phyloP scores from a whole-genome alignment of 2,329 filamentous ascomycete species.

The Pseudocercospora crystallina region DNA sequence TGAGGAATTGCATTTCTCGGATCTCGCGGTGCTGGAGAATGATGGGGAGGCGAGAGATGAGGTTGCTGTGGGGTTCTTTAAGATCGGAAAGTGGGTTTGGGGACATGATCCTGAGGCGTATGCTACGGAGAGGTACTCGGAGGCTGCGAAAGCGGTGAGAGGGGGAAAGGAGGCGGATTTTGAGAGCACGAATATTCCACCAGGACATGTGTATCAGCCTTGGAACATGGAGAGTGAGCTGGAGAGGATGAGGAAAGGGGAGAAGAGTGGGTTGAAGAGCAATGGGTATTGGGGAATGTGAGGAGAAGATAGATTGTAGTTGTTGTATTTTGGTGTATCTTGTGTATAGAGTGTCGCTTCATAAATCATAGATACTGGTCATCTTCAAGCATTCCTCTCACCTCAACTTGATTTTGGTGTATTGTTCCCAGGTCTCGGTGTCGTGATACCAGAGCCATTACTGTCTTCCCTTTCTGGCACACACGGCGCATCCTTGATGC shows the following conservation, averaged over 20 bases:
- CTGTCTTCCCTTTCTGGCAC: too few relatives aligned
- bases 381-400: too few relatives aligned
- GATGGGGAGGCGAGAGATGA: background rate
- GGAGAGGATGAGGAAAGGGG: background rate
- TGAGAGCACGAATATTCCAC: constrained; percentile 6
- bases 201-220: background rate
- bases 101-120: constrained; percentile 8
- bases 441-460: too few relatives aligned
- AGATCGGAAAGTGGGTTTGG: constrained; percentile 9
- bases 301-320: too few relatives aligned
- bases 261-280: background rate
- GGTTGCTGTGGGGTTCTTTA: constrained; percentile 3
- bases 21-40: background rate
- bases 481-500: too few relatives aligned
- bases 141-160: background rate
- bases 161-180: background rate
- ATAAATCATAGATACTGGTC: too few relatives aligned
- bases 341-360: too few relatives aligned
- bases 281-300: too few relatives aligned
- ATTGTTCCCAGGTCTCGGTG: too few relatives aligned
- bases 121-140: background rate
- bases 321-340: too few relatives aligned
- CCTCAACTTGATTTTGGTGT: too few relatives aligned
- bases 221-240: constrained; percentile 4
- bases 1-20: constrained; percentile 3